Base-by-base conservation (phyloP, 306 rosid species). In the Leucaena leucocephala region DNA sequence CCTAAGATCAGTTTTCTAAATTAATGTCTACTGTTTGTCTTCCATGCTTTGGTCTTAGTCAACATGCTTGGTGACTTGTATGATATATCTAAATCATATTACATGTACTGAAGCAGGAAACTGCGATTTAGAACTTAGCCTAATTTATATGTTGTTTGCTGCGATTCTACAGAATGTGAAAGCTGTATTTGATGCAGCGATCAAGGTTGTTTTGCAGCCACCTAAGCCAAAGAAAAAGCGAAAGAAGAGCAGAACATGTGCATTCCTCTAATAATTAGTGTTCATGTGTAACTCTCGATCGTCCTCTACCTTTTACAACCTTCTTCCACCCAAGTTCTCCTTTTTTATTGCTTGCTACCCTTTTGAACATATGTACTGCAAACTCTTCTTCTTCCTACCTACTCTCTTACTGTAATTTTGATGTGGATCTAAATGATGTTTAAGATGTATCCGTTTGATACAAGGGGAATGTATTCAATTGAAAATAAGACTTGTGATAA, bases 131-230 rank as follows among this genome's bases (percentile, higher is more conserved):
- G 39, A 43, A 22, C 74, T 19, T 40, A 6, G 36, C 54, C 22
- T 61, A 66, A 78, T 63, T 34, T 54, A 15, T 79, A 27, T 77
- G 75, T 27, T 27, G 27, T 50, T 80, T 64, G 64, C 21, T 46
- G 19, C 44, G 21, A 43, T 70, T 72, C 35, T 74, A 19, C 90
- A 88, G 89, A 86, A 86, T 81, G 92, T 90, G 50, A 88, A 88
- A 82, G 88, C 83, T 38, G 90, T 90, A 73, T 86, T 86, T 85
- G 94, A 88, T 83, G 90, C 92, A 62, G 94, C 92, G 45, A 88
- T 88, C 83, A 90, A 88, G 80, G 91, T 85, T 38, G 93, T 89
- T 78, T 81, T 86, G 84, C 87, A 84, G 86, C 90, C 90, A 43
- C 84, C 90, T 43, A 86, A 86, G 78, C 35, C 80, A 67, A 86